Evolutionary conservation across 108 stramenopile species (phyloP).

Genomic region (Nitzschia putrida): DNA sequence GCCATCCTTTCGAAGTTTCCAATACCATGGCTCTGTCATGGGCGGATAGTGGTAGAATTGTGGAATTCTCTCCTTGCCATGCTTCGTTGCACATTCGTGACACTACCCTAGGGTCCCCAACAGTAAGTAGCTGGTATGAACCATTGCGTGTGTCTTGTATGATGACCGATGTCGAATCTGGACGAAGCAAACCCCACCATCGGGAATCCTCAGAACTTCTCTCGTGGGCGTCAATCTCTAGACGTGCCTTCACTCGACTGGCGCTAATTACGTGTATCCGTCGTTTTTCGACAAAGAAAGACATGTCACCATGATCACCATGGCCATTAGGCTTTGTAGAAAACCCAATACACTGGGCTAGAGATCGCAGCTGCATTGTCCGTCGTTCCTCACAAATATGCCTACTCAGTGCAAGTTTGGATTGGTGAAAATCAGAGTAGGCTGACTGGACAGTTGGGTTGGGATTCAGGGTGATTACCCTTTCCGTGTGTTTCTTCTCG

Average conservation of each 20-base stretch:
- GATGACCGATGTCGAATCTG: constrained; percentile 75
- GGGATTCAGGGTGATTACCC: background rate
- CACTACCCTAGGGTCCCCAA: constrained; percentile 82
- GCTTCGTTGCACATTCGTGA: constrained; percentile 67
- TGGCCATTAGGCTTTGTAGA: constrained; percentile 44
- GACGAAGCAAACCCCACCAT: constrained; percentile 70
- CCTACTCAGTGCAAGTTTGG: constrained; percentile 33
- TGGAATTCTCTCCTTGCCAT: constrained; percentile 82
- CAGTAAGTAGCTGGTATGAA: constrained; percentile 77
- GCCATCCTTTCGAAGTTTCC: constrained; percentile 84
- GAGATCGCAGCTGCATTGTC: constrained; percentile 58
- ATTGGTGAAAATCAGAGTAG: constrained; percentile 9
- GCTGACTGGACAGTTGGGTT: background rate
- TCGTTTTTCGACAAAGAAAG: constrained; percentile 53
- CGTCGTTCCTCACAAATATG: constrained; percentile 53
- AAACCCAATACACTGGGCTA: constrained; percentile 81
- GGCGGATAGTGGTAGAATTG: constrained; percentile 75
- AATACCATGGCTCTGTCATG: constrained; percentile 70
- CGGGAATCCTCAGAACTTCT: constrained; percentile 77
- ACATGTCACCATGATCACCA: constrained; percentile 62
- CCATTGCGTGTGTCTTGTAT: constrained; percentile 73
- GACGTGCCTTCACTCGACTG: constrained; percentile 54
- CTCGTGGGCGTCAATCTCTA: constrained; percentile 74
- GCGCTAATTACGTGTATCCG: constrained; percentile 64
- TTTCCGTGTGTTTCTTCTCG: constrained; percentile 26